Evolutionary conservation across 345 rosid genomes (phyloP).

Genomic region (Bruguiera gymnorhiza): DNA sequence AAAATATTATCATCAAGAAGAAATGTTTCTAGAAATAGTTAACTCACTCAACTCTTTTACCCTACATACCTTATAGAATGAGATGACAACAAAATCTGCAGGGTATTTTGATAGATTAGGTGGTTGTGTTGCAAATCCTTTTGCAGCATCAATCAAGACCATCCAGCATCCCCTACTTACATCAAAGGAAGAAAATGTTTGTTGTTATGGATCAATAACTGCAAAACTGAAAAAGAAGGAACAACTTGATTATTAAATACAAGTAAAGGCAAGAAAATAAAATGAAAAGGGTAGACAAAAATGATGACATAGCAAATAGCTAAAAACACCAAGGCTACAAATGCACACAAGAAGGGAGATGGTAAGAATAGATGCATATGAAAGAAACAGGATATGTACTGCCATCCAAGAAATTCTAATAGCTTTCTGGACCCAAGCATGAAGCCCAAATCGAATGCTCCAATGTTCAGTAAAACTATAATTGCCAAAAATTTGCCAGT

Average conservation of each 20-base stretch:
- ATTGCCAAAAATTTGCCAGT: no score
- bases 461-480: no score
- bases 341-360: no score
- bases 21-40: constrained; percentile 3
- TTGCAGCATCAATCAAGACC: constrained; percentile 96
- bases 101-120: constrained; percentile 75
- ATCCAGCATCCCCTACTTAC: constrained; percentile 64
- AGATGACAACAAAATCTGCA: constrained; percentile 85
- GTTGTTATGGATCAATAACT: neutral
- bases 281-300: neutral
- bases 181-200: constrained; percentile 3
- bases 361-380: no score
- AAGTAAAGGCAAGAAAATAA: neutral
- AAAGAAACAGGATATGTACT: no score
- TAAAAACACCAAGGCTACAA: no score
- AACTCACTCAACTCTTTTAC: neutral
- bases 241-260: neutral
- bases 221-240: neutral
- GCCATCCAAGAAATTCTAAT: no score
- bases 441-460: no score
- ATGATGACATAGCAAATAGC: neutral
- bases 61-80: constrained; percentile 65
- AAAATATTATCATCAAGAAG: constrained; percentile 17
- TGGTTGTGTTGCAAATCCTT: constrained; percentile 78
- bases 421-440: no score